These are phyloP conservation scores for Gossypium schwendimanii DNA, from an alignment of 441 rosid species.

Conservation along the genomic window DNA sequence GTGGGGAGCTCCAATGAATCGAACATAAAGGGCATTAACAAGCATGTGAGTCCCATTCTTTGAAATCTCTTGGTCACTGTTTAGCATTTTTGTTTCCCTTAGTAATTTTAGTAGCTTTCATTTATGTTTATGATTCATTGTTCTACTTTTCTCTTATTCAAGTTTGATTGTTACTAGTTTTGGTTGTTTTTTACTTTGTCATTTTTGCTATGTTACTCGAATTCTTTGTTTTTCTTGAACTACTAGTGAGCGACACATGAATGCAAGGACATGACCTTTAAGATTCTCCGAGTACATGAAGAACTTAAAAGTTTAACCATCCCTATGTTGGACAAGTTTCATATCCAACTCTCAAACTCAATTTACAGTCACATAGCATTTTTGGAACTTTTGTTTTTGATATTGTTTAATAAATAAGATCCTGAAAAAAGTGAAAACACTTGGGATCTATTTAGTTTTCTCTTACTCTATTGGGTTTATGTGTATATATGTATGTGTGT, in stretches of 20 bases:
- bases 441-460: neutral
- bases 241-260: too few relatives aligned
- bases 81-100: slow-evolving; percentile 52
- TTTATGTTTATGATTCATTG: too few relatives aligned
- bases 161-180: too few relatives aligned
- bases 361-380: neutral
- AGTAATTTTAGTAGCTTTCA: too few relatives aligned
- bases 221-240: too few relatives aligned
- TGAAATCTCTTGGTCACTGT: slow-evolving; percentile 99
- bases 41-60: slow-evolving; percentile 74
- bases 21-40: slow-evolving; percentile 51
- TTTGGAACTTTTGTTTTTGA: neutral
- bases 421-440: neutral
- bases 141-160: too few relatives aligned
- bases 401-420: neutral
- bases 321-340: neutral
- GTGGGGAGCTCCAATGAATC: slow-evolving; percentile 79
- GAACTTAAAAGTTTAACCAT: slow-evolving; percentile 36
- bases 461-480: too few relatives aligned
- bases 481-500: too few relatives aligned
- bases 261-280: too few relatives aligned
- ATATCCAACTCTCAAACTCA: too few relatives aligned
- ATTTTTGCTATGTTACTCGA: too few relatives aligned
- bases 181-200: too few relatives aligned
- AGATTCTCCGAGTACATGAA: slow-evolving; percentile 14